Conservation (phyloP, 805 yeast species). For the Spathaspora passalidarum region DNA sequence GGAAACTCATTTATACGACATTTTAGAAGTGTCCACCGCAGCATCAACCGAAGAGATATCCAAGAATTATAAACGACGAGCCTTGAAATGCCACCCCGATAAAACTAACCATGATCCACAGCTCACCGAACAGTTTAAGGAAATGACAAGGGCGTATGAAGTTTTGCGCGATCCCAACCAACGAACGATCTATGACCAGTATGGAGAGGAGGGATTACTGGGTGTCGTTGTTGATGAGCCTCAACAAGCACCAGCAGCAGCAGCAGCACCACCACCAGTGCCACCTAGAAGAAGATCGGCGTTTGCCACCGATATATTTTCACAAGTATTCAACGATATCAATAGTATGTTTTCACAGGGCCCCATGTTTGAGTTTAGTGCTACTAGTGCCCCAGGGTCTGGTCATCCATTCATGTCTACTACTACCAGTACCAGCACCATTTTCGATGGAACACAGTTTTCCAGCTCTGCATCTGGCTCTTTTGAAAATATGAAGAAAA, state of each 20-base stretch:
- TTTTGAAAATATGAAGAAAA: constrained; percentile 12
- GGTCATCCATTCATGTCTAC: background rate
- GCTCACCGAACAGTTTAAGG: constrained; percentile 55
- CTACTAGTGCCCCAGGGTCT: background rate
- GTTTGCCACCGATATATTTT: constrained; percentile 27
- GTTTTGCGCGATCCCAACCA: constrained; percentile 46
- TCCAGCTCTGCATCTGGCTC: background rate
- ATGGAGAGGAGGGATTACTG: constrained; percentile 46
- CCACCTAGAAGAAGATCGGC: constrained; percentile 3
- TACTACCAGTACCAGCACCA: background rate
- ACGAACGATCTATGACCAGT: constrained; percentile 50
- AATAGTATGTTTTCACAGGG: constrained; percentile 20
- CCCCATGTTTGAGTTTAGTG: constrained; percentile 4
- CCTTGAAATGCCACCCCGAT: constrained; percentile 64
- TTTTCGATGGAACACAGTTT: background rate
- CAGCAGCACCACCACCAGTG: background rate
- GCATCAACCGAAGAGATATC: constrained; percentile 39
- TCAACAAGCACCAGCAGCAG: constrained; percentile 2
- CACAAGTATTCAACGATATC: constrained; percentile 36
- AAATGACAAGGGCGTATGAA: constrained; percentile 66
- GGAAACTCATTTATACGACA: constrained; percentile 29
- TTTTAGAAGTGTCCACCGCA: constrained; percentile 26
- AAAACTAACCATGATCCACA: constrained; percentile 49
- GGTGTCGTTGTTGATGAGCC: constrained; percentile 16
- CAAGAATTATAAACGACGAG: constrained; percentile 33